Conservation (phyloP, 148 eudicot species). For the Pharnaceum exiguum region DNA sequence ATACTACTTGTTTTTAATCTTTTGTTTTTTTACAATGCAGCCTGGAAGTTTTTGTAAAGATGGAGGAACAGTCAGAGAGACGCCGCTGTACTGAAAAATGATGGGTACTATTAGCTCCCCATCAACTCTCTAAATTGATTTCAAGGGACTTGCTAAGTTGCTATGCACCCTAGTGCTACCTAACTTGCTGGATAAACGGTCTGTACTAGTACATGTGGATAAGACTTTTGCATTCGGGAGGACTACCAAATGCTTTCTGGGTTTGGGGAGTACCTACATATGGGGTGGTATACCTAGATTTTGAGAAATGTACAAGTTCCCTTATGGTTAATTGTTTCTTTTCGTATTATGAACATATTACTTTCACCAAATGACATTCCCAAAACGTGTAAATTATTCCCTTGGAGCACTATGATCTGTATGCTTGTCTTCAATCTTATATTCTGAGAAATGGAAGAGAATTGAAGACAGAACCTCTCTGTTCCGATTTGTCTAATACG, state of each 20-base stretch:
- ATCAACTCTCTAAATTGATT: conserved; percentile 3
- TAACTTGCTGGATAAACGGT: conserved; percentile 9
- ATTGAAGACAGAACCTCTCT: background rate
- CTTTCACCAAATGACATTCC: conserved; percentile 6
- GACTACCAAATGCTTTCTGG: conserved; percentile 10
- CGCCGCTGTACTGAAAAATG: conserved; percentile 6
- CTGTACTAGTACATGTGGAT: conserved; percentile 34
- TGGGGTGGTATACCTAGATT: conserved; percentile 14
- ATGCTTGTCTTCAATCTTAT: conserved; percentile 9
- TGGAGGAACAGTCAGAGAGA: background rate
- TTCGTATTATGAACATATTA: background rate
- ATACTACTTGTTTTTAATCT: background rate
- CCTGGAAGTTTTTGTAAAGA: conserved; percentile 53
- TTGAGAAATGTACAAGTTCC: conserved; percentile 1
- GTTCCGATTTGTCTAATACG: too few relatives aligned
- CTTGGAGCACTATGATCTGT: conserved; percentile 15
- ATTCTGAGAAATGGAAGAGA: background rate
- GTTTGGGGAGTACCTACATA: conserved; percentile 9
- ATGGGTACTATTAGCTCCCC: background rate
- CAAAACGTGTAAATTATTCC: conserved; percentile 8
- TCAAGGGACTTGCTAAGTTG: conserved; percentile 1
- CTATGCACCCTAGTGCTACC: background rate
- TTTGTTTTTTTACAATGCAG: conserved; percentile 24
- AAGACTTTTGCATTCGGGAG: conserved; percentile 28
- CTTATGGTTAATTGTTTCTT: conserved; percentile 4